Percentiles rank a stretch among this genome's conserved stretches.
Evolutionary conservation across 352 stramenopile species (phyloP).

Genomic region (Globisporangium uncinulatum): DNA sequence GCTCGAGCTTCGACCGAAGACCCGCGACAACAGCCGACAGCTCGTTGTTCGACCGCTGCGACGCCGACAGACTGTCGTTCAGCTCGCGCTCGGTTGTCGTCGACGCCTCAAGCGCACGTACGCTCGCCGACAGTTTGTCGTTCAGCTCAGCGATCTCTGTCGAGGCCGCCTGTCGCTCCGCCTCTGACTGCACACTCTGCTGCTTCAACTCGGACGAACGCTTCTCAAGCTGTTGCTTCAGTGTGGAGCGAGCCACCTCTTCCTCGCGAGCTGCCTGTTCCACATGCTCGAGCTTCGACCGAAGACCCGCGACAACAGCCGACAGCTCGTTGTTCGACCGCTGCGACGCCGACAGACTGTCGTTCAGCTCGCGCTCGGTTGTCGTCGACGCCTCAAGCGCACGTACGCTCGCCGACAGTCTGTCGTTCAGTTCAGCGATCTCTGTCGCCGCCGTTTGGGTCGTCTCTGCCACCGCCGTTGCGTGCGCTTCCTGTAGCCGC

Average conservation of each 20-base stretch:
- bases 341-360: slow-evolving; percentile 4
- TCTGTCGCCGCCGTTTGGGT: slow-evolving; percentile 1
- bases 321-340: slow-evolving; percentile 20
- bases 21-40: slow-evolving; percentile 11
- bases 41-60: slow-evolving; percentile 15
- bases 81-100: slow-evolving; percentile 12
- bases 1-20: not conserved
- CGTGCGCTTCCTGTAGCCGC: slow-evolving; percentile 1
- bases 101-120: slow-evolving; percentile 5
- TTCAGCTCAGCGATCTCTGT: too few species aligned
- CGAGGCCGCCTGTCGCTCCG: too few species aligned
- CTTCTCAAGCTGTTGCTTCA: slow-evolving; percentile 16
- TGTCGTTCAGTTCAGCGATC: not conserved
- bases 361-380: slow-evolving; percentile 3
- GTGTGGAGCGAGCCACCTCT: too few species aligned
- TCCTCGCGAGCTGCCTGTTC: slow-evolving; percentile 20
- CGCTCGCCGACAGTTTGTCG: not conserved
- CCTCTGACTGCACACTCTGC: too few species aligned
- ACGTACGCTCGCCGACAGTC: not conserved
- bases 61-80: slow-evolving; percentile 1
- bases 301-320: slow-evolving; percentile 3
- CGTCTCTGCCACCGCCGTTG: slow-evolving; percentile 12
- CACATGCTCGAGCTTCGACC: slow-evolving; percentile 18
- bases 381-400: not conserved
- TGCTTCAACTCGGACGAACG: too few species aligned